Evolutionary conservation across 495 filamentous ascomycete species (phyloP).

Genomic region (Cercophora sp.): DNA sequence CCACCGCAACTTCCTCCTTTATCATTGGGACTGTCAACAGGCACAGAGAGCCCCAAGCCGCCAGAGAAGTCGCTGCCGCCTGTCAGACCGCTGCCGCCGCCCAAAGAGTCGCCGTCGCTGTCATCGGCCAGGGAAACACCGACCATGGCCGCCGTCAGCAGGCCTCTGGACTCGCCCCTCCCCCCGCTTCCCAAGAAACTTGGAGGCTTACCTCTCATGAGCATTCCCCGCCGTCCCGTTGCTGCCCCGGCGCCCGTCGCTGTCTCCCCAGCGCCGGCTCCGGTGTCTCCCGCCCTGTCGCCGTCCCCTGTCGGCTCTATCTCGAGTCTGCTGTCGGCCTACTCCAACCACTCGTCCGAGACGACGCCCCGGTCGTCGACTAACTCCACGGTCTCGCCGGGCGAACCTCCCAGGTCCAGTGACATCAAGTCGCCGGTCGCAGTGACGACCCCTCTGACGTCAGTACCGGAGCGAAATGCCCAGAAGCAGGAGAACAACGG

Average conservation of each 20-base stretch:
- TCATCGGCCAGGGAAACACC: constrained; percentile 10
- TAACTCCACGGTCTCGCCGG: constrained; percentile 28
- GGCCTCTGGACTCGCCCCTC: constrained; percentile 24
- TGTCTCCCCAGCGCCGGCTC: constrained; percentile 8
- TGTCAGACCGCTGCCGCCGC: constrained; percentile 20
- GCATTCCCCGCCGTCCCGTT: constrained; percentile 30
- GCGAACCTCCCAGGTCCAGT: constrained; percentile 6
- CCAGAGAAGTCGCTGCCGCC: constrained; percentile 15
- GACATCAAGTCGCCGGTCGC: constrained; percentile 2
- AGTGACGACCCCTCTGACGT: constrained; percentile 5
- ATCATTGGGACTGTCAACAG: constrained; percentile 1
- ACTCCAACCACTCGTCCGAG: constrained; percentile 38
- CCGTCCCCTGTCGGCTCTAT: constrained; percentile 36
- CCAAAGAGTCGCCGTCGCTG: constrained; percentile 14
- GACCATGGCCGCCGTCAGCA: constrained; percentile 18
- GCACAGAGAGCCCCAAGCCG: not conserved
- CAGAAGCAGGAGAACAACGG: constrained; percentile 14
- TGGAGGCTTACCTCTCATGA: constrained; percentile 15
- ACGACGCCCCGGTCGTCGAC: constrained; percentile 31
- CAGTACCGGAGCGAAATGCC: constrained; percentile 23
- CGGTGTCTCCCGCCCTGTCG: constrained; percentile 10
- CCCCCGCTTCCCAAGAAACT: constrained; percentile 23
- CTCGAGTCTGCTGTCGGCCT: constrained; percentile 44
- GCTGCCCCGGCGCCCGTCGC: constrained; percentile 12
- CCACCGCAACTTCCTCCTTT: constrained; percentile 14